phyloP scores from a whole-genome alignment of 352 stramenopile genomes.

The Globisporangium sylvaticum region DNA sequence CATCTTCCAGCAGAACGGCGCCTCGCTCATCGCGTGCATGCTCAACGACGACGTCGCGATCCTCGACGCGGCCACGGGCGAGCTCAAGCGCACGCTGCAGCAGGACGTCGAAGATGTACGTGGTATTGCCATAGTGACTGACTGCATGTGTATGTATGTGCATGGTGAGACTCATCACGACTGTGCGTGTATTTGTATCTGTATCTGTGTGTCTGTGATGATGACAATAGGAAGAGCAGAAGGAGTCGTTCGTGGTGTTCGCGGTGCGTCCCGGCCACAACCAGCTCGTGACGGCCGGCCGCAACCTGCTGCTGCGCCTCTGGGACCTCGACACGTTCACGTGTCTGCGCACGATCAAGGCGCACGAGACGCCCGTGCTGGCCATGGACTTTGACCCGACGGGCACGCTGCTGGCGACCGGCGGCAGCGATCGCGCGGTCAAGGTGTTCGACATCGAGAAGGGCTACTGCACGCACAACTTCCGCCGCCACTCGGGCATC shows the following conservation, averaged over 20 bases:
- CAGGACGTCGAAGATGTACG: conserved; percentile 59
- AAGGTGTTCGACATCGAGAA: conserved; percentile 93
- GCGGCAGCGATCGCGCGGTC: conserved; percentile 93
- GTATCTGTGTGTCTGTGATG: not conserved
- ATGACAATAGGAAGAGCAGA: conserved; percentile 48
- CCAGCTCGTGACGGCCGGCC: conserved; percentile 80
- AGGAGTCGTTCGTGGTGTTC: conserved; percentile 85
- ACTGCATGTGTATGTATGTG: not conserved
- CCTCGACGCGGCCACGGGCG: conserved; percentile 62
- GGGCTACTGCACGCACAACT: conserved; percentile 93
- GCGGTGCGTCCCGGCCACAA: conserved; percentile 65
- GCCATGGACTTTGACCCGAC: conserved; percentile 88
- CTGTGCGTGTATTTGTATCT: not conserved
- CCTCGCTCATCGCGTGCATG: conserved; percentile 63
- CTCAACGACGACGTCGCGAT: conserved; percentile 82
- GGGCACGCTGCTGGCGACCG: conserved; percentile 93
- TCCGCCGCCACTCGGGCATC: conserved; percentile 82
- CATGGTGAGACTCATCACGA: not conserved
- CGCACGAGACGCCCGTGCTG: conserved; percentile 73
- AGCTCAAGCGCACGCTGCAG: conserved; percentile 71
- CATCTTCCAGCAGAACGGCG: conserved; percentile 35
- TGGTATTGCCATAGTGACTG: not conserved
- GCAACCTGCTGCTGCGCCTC: conserved; percentile 80
- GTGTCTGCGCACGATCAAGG: conserved; percentile 78
- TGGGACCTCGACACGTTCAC: conserved; percentile 83